Conservation (phyloP, 139 green algal genomes). For the Closterium sp. region DNA sequence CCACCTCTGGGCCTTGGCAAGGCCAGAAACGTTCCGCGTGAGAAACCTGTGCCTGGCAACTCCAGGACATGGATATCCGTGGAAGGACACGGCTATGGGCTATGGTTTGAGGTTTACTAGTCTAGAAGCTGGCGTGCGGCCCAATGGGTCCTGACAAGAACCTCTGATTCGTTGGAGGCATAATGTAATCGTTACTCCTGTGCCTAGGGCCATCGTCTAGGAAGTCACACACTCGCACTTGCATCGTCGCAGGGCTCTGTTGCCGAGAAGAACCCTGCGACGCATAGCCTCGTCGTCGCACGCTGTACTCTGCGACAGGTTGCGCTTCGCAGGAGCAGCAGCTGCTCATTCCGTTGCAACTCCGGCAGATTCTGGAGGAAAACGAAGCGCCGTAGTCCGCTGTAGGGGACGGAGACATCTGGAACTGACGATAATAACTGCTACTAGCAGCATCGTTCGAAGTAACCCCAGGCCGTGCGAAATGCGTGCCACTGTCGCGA, state of each 20-base stretch:
- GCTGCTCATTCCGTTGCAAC: neutral
- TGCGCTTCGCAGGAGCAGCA: neutral
- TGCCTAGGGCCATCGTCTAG: neutral
- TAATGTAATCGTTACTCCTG: neutral
- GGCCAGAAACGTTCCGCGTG: too few relatives aligned
- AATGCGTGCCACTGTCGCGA: too few relatives aligned
- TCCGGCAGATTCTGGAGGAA: neutral
- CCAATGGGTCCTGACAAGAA: too few relatives aligned
- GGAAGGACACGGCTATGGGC: too few relatives aligned
- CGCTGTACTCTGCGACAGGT: neutral
- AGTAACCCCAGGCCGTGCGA: too few relatives aligned
- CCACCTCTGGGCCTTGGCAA: too few relatives aligned
- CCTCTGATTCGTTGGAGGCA: too few relatives aligned
- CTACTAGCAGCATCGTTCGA: too few relatives aligned
- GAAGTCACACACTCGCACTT: neutral
- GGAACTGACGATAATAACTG: neutral
- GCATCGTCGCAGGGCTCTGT: neutral
- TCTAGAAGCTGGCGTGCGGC: too few relatives aligned
- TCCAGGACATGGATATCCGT: too few relatives aligned
- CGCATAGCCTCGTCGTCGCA: neutral
- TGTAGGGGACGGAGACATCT: neutral
- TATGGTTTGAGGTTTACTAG: too few relatives aligned
- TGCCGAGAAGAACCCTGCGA: neutral
- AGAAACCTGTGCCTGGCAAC: too few relatives aligned
- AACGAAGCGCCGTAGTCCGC: neutral